A percentile compares a stretch with the other conserved stretches of the same genome.
phyloP scores from a whole-genome alignment of 371 early-diverging fungal genomes.

The Dinochytrium kinnereticum region DNA sequence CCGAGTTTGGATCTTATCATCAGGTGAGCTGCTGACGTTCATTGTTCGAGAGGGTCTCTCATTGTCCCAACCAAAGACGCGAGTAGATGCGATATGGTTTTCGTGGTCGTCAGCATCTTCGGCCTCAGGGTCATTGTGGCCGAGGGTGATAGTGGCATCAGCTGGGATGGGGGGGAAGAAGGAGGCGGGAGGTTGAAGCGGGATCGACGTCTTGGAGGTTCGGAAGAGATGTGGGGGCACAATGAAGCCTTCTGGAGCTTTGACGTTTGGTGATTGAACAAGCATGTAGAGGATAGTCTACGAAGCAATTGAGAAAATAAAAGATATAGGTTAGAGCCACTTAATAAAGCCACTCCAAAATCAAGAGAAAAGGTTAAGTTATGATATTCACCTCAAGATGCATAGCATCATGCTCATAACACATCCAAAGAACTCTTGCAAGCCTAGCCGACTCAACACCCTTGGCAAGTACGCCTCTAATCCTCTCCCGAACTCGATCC shows the following conservation, averaged over 20 bases:
- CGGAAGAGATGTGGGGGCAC: conserved; percentile 27
- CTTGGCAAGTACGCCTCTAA: conserved; percentile 53
- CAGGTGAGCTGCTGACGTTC: background rate
- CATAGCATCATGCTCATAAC: conserved; percentile 92
- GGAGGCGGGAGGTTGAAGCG: conserved; percentile 4
- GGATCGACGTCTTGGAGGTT: background rate
- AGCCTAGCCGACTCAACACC: conserved; percentile 31
- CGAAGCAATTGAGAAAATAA: no score
- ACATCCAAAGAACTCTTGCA: conserved; percentile 77
- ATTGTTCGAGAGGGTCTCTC: conserved; percentile 67
- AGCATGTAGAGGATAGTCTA: conserved; percentile 82
- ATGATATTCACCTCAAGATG: conserved; percentile 77
- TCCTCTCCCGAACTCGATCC: conserved; percentile 64
- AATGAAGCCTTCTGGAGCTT: conserved; percentile 45
- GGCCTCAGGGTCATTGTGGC: conserved; percentile 61
- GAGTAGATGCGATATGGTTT: conserved; percentile 14
- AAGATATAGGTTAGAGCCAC: background rate
- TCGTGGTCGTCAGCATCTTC: conserved; percentile 47
- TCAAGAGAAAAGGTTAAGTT: conserved; percentile 13
- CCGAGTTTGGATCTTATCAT: conserved; percentile 73
- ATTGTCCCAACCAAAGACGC: conserved; percentile 87
- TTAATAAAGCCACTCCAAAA: background rate
- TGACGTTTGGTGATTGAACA: conserved; percentile 63
- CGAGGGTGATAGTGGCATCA: conserved; percentile 42
- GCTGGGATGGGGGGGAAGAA: conserved; percentile 12